Conservation (phyloP, 1,139 yeast genomes). For the Kodamaea arcana region DNA sequence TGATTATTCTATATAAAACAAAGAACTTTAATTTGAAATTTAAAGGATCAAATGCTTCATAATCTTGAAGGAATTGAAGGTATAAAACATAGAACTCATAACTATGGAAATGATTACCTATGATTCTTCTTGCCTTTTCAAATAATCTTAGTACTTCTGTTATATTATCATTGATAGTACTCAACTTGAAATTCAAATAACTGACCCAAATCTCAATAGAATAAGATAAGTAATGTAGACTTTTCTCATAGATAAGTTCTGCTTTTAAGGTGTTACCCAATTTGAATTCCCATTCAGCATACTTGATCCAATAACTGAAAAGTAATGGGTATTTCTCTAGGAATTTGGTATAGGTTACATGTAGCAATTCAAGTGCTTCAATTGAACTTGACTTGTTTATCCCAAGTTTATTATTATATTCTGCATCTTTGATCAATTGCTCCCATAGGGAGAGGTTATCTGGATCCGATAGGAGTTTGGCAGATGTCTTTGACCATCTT, state of each 20-base stretch:
- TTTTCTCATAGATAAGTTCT: constrained; percentile 48
- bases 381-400: constrained; percentile 43
- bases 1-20: constrained; percentile 51
- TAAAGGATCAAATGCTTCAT: constrained; percentile 26
- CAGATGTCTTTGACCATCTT: constrained; percentile 22
- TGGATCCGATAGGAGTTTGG: constrained; percentile 36
- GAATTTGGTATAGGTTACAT: constrained; percentile 53
- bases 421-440: constrained; percentile 34
- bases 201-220: constrained; percentile 73
- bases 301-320: constrained; percentile 78
- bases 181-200: constrained; percentile 55
- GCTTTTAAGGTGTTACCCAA: constrained; percentile 53
- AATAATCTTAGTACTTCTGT: constrained; percentile 43
- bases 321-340: constrained; percentile 62
- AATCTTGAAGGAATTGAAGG: constrained; percentile 48
- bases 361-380: constrained; percentile 36
- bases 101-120: constrained; percentile 73
- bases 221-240: constrained; percentile 47
- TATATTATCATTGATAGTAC: constrained; percentile 32
- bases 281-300: constrained; percentile 62
- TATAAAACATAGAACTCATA: constrained; percentile 76
- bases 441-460: constrained; percentile 51
- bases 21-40: constrained; percentile 35
- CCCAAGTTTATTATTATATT: constrained; percentile 26
- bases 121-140: constrained; percentile 54